phyloP scores from a whole-genome alignment of 495 filamentous ascomycete genomes.

The Podospora appendiculata region DNA sequence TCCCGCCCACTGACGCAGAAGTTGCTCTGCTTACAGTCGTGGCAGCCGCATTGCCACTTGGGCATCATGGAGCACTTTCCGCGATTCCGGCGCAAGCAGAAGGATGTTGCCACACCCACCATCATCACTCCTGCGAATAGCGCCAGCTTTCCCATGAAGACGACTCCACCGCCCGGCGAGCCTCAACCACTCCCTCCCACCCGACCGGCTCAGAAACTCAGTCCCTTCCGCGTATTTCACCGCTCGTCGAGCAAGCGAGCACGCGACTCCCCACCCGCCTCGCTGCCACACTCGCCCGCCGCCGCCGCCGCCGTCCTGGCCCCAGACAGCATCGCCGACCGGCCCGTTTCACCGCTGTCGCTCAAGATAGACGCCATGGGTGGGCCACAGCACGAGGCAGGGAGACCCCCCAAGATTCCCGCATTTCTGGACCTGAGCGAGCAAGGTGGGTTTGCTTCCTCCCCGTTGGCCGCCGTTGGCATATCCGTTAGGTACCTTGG shows the following conservation, averaged over 20 bases:
- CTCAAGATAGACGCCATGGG: slow-evolving; percentile 7
- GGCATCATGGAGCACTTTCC: slow-evolving; percentile 18
- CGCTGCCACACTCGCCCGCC: slow-evolving; percentile 20
- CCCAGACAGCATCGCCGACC: slow-evolving; percentile 14
- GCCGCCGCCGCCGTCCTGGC: slow-evolving; percentile 14
- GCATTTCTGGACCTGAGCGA: slow-evolving; percentile 32
- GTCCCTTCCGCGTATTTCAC: slow-evolving; percentile 24
- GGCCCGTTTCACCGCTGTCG: slow-evolving; percentile 19
- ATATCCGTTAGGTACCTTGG: not conserved
- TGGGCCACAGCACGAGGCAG: slow-evolving; percentile 3
- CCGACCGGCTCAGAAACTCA: slow-evolving; percentile 19
- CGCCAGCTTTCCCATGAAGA: slow-evolving; percentile 2
- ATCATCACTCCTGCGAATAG: slow-evolving; percentile 1
- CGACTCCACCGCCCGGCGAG: slow-evolving; percentile 16
- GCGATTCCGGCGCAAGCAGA: slow-evolving; percentile 19
- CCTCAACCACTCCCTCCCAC: slow-evolving; percentile 4
- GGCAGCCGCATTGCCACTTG: not conserved
- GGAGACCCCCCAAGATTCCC: slow-evolving; percentile 26
- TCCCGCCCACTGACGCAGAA: too few relatives aligned
- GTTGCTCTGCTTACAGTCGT: too few relatives aligned
- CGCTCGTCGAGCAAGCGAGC: slow-evolving; percentile 32
- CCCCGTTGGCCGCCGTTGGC: not conserved
- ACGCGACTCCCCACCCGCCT: slow-evolving; percentile 30
- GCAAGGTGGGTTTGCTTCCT: slow-evolving; percentile 12
- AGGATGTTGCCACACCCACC: slow-evolving; percentile 10